Evolutionary conservation across 169 alveolate genomes (phyloP), one percentile per base, ranked within the genome.

Genomic region (Plasmodium sp.): DNA sequence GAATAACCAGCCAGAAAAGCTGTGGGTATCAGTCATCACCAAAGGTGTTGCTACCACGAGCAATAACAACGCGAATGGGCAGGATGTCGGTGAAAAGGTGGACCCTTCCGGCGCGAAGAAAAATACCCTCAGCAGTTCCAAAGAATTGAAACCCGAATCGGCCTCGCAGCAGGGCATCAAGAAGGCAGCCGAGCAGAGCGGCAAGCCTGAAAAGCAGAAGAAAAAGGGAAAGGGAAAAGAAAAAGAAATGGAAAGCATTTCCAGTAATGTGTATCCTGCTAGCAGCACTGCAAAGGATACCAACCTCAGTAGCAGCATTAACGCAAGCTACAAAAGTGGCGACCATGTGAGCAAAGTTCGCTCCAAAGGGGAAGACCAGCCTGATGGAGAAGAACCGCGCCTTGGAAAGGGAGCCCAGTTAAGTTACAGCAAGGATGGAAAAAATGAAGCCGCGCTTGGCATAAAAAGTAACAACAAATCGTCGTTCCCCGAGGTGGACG

Each of bases 21-120:
- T 77, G 41, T 86, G 93, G 93, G 86, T 86, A 77, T 86, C 93
- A 1, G 80, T 86, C 34, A 86, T 86, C 22, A 86, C 93, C 5
- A 86, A 86, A 75, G 93, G 93, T 34, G 77, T 27, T 77, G n/a
- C n/a, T 5, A 83, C 16, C 43, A 27, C 58, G 31, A 82, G 72
- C 31, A 6, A 56, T 3, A 36, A 85, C 39, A 56, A 75, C 14
- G 39, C 58, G 22, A 84, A 71, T 67, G 14, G 41, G 7, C 77
- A 67, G 39, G 31, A 67, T 67, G 39, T 10, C 4, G 39, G 39
- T 72, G 86, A 86, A 54, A 86, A 86, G 33, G 43, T 16, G 62
- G 85, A 86, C 54, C 16, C 56, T 56, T 74, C 73, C n/a, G 22
- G 79, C 45, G 10, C 33, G 67, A 54, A 83, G 27, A 86, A 77